These are phyloP conservation scores for Wickerhamiella vanderwaltii DNA, from an alignment of 805 yeast species.

Conservation along the genomic window DNA sequence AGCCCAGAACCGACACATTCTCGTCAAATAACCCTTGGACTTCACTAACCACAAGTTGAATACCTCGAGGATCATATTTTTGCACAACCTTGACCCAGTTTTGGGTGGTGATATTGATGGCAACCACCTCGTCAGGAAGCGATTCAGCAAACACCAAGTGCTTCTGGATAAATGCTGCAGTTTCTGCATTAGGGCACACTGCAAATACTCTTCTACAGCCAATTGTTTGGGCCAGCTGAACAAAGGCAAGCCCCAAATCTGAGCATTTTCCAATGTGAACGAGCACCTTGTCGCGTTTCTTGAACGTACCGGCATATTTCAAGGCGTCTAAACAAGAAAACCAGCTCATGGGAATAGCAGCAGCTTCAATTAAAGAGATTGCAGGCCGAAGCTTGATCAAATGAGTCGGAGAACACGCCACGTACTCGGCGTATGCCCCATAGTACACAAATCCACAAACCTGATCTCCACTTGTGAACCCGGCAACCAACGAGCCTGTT, in stretches of 20 bases:
- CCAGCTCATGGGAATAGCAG: slow-evolving; percentile 30
- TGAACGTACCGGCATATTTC: slow-evolving; percentile 23
- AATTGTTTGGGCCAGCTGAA: slow-evolving; percentile 29
- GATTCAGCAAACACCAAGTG: slow-evolving; percentile 18
- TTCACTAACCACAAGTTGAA: slow-evolving; percentile 25
- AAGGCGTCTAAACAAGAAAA: slow-evolving; percentile 29
- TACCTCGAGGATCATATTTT: slow-evolving; percentile 21
- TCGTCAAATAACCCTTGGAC: slow-evolving; percentile 1
- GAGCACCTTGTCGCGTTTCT: slow-evolving; percentile 24
- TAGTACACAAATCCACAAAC: slow-evolving; percentile 30
- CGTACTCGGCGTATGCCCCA: slow-evolving; percentile 31
- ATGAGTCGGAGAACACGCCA: slow-evolving; percentile 22
- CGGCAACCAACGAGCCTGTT: slow-evolving; percentile 11
- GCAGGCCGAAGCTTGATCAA: slow-evolving; percentile 22
- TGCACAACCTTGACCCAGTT: slow-evolving; percentile 20
- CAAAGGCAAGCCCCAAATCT: slow-evolving; percentile 27
- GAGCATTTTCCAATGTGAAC: slow-evolving; percentile 28
- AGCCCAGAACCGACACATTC: neutral
- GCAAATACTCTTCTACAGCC: slow-evolving; percentile 29
- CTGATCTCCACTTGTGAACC: slow-evolving; percentile 25
- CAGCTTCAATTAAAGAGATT: slow-evolving; percentile 23
- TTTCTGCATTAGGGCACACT: slow-evolving; percentile 25
- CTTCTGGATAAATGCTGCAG: slow-evolving; percentile 18
- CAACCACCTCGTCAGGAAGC: slow-evolving; percentile 21
- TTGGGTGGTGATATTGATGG: slow-evolving; percentile 21